Conservation (phyloP, 1,284 basidiomycete species). For the Cutaneotrichosporon mucoides region DNA sequence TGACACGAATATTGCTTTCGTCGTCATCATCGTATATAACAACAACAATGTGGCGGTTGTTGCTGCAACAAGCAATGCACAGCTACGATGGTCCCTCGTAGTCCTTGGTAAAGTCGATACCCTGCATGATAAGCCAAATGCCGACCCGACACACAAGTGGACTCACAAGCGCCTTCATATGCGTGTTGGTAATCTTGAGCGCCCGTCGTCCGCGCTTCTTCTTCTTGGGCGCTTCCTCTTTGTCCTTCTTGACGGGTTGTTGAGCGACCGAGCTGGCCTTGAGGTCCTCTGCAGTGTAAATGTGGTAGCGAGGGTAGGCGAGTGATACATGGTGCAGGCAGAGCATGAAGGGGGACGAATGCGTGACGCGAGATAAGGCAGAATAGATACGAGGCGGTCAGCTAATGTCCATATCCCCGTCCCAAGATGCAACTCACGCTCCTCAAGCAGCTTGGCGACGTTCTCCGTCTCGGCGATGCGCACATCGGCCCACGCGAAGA, state of each 20-base stretch:
- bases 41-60: background rate
- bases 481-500: constrained; percentile 45
- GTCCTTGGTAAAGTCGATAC: constrained; percentile 49
- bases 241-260: constrained; percentile 35
- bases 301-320: background rate
- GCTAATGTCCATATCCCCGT: background rate
- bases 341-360: background rate
- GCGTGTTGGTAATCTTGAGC: constrained; percentile 48
- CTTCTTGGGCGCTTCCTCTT: constrained; percentile 35
- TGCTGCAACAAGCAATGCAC: background rate
- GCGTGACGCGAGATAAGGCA: background rate
- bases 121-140: constrained; percentile 19
- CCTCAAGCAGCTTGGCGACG: constrained; percentile 41
- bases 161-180: constrained; percentile 46
- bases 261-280: constrained; percentile 28
- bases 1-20: background rate
- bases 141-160: background rate
- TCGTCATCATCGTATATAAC: no score
- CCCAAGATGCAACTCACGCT: constrained; percentile 23
- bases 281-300: constrained; percentile 32
- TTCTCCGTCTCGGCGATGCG: constrained; percentile 43
- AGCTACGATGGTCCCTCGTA: constrained; percentile 32
- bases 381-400: background rate
- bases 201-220: constrained; percentile 31
- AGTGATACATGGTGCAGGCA: background rate